Base-by-base conservation (phyloP, 805 yeast species). In the Lipomyces mesembrius region DNA sequence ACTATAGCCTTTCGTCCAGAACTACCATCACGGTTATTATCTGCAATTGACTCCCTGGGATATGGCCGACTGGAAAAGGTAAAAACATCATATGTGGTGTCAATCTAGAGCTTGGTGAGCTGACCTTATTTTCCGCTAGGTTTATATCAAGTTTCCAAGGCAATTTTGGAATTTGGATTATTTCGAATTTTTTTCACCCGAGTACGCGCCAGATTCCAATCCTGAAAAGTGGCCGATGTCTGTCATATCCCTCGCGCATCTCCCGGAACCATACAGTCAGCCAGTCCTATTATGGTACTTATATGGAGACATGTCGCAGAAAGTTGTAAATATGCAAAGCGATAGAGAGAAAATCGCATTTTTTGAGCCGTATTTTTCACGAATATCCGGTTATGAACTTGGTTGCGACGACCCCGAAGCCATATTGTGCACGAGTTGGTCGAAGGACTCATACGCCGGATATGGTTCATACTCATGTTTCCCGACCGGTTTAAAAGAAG, bases 21-120 rank as follows among this genome's bases (percentile, higher is more conserved):
- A 11, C 68, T 76, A 32, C 72, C 74, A 22, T 27, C 54, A 8
- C 66, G 67, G 20, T 58, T 64, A 35, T 32, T 59, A 29, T 54
- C 63, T 3, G 72, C 77, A 8, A 61, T 75, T 27, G 59, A 64
- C 29, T 64, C 69, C 60, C 57, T 74, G 9, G 74, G 74, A 9
- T 75, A 67, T 60, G 78, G 75, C 17, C 62, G 72, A 9, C 68
- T 76, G 27, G 78, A 77, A 59, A 76, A 76, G 70, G 63, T 67
- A 22, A 20, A 20, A 22, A 25, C 7, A 53, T 17, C n/a, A 22
- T 9, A 9, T 3, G 11, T 25, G 12, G 17, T 8, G 20, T 25
- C 49, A 12, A 20, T 25, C 14, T 14, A 32, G 20, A 29, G 6
- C 53, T n/a, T 20, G 20, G 25, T 17, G 39, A 32, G 32, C 22